These are phyloP conservation scores for Periconia macrospinosa DNA, from an alignment of 2,329 filamentous ascomycete species.

Conservation along the genomic window DNA sequence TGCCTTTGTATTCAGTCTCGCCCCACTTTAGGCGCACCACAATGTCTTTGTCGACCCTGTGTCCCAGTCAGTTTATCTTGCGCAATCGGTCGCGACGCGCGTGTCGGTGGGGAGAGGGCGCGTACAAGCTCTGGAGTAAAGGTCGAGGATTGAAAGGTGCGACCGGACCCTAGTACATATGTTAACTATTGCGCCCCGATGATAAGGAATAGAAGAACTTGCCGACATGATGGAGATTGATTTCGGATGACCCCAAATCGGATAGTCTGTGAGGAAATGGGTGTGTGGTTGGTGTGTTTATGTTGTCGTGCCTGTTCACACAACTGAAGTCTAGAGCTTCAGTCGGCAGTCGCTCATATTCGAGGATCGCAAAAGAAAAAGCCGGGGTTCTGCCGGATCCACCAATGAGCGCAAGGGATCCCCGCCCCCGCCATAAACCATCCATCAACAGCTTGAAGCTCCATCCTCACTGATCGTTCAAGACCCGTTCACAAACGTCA, in stretches of 20 bases:
- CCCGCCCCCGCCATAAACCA: conserved; percentile 11
- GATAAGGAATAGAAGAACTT: conserved; percentile 8
- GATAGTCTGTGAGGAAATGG: not conserved
- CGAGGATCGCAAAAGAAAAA: not conserved
- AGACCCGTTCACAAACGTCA: not conserved
- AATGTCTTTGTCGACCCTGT: conserved; percentile 84
- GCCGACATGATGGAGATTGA: conserved; percentile 44
- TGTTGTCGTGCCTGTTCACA: not conserved
- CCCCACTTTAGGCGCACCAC: conserved; percentile 96
- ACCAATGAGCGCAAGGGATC: conserved; percentile 9
- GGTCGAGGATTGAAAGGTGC: conserved; percentile 95
- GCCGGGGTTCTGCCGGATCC: conserved; percentile 1
- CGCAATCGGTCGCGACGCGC: not conserved
- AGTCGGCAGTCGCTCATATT: not conserved
- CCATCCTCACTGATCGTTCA: conserved; percentile 1
- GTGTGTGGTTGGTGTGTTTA: not conserved
- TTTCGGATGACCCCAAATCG: not conserved
- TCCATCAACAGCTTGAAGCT: not conserved
- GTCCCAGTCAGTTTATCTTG: conserved; percentile 9
- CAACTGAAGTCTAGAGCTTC: conserved; percentile 1
- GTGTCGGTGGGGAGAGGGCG: conserved; percentile 20
- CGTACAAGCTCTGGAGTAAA: conserved; percentile 89
- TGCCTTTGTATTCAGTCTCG: conserved; percentile 94
- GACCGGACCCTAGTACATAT: conserved; percentile 44
- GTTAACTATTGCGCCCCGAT: conserved; percentile 17